Evolutionary conservation across 352 stramenopile genomes (phyloP).

Genomic region (Pythium apleroticum): DNA sequence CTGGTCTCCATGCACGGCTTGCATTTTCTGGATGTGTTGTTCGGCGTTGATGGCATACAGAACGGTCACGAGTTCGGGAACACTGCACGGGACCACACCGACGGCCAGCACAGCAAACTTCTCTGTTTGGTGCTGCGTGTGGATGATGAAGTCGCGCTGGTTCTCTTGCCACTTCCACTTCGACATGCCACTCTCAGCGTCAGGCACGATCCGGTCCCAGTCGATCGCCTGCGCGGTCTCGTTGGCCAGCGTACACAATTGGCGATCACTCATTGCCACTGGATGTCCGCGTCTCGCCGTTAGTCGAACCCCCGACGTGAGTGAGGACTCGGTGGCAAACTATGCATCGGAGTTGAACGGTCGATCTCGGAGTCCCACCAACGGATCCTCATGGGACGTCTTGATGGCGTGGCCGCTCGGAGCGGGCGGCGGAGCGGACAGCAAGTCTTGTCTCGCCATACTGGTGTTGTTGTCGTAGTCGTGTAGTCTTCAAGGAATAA

Average conservation of each 20-base stretch:
- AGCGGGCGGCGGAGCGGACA: not conserved
- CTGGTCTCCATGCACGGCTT: slow-evolving; percentile 3
- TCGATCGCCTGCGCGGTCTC: not conserved
- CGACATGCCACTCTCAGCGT: not conserved
- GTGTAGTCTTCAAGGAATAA: not conserved
- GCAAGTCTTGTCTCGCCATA: not conserved
- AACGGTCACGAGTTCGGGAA: slow-evolving; percentile 3
- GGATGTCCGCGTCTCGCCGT: not conserved
- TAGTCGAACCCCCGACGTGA: not conserved
- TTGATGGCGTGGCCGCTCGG: not conserved
- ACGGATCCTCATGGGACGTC: not conserved
- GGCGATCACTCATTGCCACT: slow-evolving; percentile 4
- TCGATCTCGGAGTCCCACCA: not conserved
- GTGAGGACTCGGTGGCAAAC: not conserved
- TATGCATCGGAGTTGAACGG: not conserved
- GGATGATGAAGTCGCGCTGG: slow-evolving; percentile 3
- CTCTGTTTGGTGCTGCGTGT: not conserved
- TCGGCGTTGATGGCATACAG: not conserved
- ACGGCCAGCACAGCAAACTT: slow-evolving; percentile 8
- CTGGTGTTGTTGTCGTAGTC: not conserved
- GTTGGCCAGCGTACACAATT: not conserved
- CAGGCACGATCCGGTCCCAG: slow-evolving; percentile 1
- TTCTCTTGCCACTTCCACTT: slow-evolving; percentile 3
- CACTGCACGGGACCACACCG: slow-evolving; percentile 6
- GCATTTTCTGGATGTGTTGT: slow-evolving; percentile 14